Percentiles rank a stretch among this genome's conserved stretches.
Conservation (phyloP, 2,329 filamentous ascomycete species). For the Didymosphaeria variabile region DNA sequence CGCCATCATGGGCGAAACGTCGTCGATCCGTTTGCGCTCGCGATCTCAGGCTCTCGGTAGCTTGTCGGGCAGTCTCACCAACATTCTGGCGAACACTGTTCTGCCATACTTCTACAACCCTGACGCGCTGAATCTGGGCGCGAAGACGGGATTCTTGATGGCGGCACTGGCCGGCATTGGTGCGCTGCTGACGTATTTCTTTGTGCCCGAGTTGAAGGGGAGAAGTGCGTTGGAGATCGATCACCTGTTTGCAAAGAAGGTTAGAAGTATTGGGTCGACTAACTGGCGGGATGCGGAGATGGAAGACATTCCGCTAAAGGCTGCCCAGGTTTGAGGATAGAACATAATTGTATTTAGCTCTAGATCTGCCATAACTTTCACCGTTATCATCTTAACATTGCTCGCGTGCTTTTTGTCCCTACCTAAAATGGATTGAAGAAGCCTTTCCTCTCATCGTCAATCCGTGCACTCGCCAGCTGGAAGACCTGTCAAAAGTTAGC, state of each 20-base stretch:
- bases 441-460: not conserved
- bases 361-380: not conserved
- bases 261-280: conserved; percentile 8
- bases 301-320: conserved; percentile 2
- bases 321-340: not conserved
- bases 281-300: conserved; percentile 5
- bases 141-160: conserved; percentile 52
- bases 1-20: conserved; percentile 24
- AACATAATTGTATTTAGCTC: not conserved
- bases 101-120: conserved; percentile 51
- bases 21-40: conserved; percentile 39
- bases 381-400: not conserved
- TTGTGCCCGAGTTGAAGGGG: conserved; percentile 48
- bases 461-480: conserved; percentile 2
- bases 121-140: conserved; percentile 45
- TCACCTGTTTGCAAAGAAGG: conserved; percentile 41
- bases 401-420: not conserved
- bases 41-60: conserved; percentile 49
- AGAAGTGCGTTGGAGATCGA: conserved; percentile 51
- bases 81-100: conserved; percentile 17
- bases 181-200: conserved; percentile 42
- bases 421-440: not conserved
- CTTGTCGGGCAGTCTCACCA: conserved; percentile 21
- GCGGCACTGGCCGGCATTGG: conserved; percentile 37
- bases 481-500: conserved; percentile 1